Evolutionary conservation across 495 filamentous ascomycete genomes (phyloP), one percentile per base, ranked within the genome.

Genomic region (Astrothelium macrocarpum): DNA sequence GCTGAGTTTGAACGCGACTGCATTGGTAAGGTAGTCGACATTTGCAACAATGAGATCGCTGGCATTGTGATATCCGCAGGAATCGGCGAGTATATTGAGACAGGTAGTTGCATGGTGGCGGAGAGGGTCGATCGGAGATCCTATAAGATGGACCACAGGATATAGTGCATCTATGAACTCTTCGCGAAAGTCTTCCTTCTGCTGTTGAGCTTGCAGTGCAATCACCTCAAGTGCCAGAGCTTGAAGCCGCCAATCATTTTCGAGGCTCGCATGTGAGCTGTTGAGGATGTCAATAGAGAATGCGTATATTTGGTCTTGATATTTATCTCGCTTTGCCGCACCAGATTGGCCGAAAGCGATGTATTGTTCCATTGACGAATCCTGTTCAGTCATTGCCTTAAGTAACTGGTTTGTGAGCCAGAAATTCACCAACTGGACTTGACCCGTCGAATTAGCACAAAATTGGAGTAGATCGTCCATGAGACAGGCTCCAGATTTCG

Each of bases 21-120:
- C 89, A 71, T 97, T 97, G 58, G 96, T 87, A 75, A 99, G 87
- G 72, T 99, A 99, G 73, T 99, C 94, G 28, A 88, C 91, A 66
- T 99, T 99, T 32, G 90, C 86, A 56, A 97, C 81, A 53, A 99
- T 85, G 65, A 99, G 78, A 12, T 90, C 84, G 34, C 87, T 86
- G 11, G 91, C 85, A 67, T 80, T 85, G 0, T 69, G 43, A 69
- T 97, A 99, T 20, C 83, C 85, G 73, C 91, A 97, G 0, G 87
- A 78, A 9, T 73, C 70, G 10, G 94, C 87, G 32, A 97, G 78
- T 14, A 85, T 83, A 68, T 96, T 91, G 2, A 99, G 81, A 56
- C 87, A 90, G 2, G 84, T 83, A 68, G 97, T 90, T 23, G 91
- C 88, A 75, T 97, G 94, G 20, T 81, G 79, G 65, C 91, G 87